Evolutionary conservation across 192 early-diverging fungal genomes (phyloP), one percentile per base, ranked within the genome.

Genomic region (Coemansia sp.): DNA sequence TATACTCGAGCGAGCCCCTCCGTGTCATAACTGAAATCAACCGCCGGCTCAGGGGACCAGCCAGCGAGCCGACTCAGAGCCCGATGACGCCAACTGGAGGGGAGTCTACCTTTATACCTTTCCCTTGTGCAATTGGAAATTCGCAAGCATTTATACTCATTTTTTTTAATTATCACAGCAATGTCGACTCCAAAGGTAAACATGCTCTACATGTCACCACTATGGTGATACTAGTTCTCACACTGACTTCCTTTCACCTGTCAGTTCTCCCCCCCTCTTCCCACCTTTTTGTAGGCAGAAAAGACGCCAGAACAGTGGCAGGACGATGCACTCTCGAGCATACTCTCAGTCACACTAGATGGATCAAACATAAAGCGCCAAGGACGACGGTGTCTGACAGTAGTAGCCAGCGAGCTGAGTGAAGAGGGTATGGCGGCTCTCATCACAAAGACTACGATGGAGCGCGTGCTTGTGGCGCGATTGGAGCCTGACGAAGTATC

Each of bases 311-410:
- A 74, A 10, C 72, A 82, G 67, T 98, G 95, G 95, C 92, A 93
- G 72, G 90, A 94, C 74, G 89, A 92, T 41, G 91, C 90, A 5
- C 75, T 94, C 17, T 91, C 90, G 14, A 87, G 85, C 62, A 85
- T 98, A 34, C 84, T 98, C 57, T 77, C 86, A 17, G 89, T 94
- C 23, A 93, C 93, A 11, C 80, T 98, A 31, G 79, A 92, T 76
- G 92, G 90, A 66, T 19, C 70, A 41, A 75, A 77, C 29, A 76
- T 74, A 31, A 74, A 68, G 46, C 76, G 76, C 67, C 67, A 45
- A 11, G 46, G 29, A 21, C 66, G 70, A 5, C 25, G 21, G 19
- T 76, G 57, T 9, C 72, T 84, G 12, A 19, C 58, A 2, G 64
- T 53, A 45, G 76, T 75, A 1, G 73, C 82, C 5, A 48, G 67